These are phyloP conservation scores for Daldinia loculata DNA, from an alignment of 495 filamentous ascomycete genomes.

Conservation along the genomic window DNA sequence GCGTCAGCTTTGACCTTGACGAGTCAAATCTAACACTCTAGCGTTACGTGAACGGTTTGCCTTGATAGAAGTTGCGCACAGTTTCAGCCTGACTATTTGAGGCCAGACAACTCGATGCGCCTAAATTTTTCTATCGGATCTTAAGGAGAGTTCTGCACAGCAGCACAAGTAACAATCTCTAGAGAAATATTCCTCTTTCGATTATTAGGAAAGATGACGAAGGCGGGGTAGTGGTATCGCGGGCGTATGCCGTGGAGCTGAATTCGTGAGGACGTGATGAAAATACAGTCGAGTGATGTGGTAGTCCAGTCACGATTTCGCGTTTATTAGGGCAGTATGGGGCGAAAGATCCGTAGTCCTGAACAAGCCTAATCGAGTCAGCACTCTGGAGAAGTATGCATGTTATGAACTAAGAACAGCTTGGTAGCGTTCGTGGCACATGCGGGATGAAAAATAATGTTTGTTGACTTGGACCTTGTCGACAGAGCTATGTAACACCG, in stretches of 20 bases:
- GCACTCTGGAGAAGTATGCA: constrained; percentile 12
- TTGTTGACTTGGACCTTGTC: constrained; percentile 21
- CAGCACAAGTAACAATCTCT: constrained; percentile 13
- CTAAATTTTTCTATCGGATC: constrained; percentile 6
- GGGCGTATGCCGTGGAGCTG: constrained; percentile 9
- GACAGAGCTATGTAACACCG: constrained; percentile 16
- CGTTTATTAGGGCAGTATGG: constrained; percentile 3
- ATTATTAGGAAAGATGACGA: constrained; percentile 1
- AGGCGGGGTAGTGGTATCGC: constrained; percentile 23
- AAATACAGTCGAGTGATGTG: constrained; percentile 5
- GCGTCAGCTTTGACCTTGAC: constrained; percentile 18
- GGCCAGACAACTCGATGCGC: constrained; percentile 8
- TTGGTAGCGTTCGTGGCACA: constrained; percentile 14
- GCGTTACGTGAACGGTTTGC: constrained; percentile 5
- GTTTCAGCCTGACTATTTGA: neutral
- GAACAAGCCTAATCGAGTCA: constrained; percentile 27
- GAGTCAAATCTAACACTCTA: neutral
- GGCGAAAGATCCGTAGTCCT: constrained; percentile 8
- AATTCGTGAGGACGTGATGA: neutral
- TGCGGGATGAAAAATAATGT: constrained; percentile 21
- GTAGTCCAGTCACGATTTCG: constrained; percentile 6
- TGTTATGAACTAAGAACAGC: neutral
- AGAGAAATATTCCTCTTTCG: neutral
- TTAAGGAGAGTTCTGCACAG: constrained; percentile 21
- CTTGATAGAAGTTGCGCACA: constrained; percentile 13